Evolutionary conservation across 139 green algal genomes (phyloP).

Genomic region (Volvox africanus): DNA sequence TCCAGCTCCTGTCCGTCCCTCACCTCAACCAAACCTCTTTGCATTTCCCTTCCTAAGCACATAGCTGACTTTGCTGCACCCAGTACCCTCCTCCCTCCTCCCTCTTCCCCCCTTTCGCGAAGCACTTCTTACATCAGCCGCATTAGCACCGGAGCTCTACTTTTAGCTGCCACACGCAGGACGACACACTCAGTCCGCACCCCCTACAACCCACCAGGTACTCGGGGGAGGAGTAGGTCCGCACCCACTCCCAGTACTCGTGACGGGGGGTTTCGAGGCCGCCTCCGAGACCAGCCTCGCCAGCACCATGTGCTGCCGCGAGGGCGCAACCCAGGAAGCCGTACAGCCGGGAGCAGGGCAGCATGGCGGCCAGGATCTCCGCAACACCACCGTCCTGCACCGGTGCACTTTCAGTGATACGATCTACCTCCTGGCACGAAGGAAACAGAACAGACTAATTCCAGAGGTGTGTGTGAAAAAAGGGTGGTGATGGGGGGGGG

Average conservation of each 20-base stretch:
- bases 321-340: constrained; percentile 79
- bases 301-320: constrained; percentile 30
- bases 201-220: constrained; percentile 65
- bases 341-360: constrained; percentile 84
- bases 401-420: too few relatives aligned
- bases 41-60: too few relatives aligned
- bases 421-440: too few relatives aligned
- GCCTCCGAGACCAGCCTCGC: background rate
- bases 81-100: background rate
- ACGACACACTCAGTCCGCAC: background rate
- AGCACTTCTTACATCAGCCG: background rate
- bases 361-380: constrained; percentile 78
- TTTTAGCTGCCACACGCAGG: background rate
- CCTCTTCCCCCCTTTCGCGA: background rate
- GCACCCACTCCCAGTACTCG: constrained; percentile 77
- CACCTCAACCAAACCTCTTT: too few relatives aligned
- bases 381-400: constrained; percentile 29
- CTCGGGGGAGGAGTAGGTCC: constrained; percentile 67
- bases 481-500: background rate
- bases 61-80: too few relatives aligned
- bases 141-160: background rate
- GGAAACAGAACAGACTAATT: too few relatives aligned
- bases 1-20: too few relatives aligned
- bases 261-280: background rate
- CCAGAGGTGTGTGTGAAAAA: too few relatives aligned